Conservation (phyloP, 1,139 yeast genomes). For the Yamadazyma conglobata region DNA sequence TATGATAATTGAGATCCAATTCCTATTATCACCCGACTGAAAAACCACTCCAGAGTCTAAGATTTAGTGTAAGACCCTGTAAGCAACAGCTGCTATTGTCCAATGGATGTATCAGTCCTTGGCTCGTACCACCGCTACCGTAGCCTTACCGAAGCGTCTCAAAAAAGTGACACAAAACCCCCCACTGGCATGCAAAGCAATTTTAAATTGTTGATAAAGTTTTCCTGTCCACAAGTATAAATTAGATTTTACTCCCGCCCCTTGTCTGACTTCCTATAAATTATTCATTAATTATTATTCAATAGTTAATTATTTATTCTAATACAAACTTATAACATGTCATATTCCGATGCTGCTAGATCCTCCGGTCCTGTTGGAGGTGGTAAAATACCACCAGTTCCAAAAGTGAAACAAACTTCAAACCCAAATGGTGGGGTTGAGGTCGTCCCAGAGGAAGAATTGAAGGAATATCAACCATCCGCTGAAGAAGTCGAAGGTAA, state of each 20-base stretch:
- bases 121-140: too few species aligned
- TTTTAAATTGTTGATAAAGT: constrained; percentile 2
- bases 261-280: too few species aligned
- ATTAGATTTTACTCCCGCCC: constrained; percentile 1
- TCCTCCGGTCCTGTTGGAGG: constrained; percentile 32
- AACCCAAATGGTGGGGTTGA: constrained; percentile 28
- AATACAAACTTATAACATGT: constrained; percentile 9
- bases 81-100: too few species aligned
- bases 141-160: too few species aligned
- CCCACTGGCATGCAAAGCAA: constrained; percentile 5
- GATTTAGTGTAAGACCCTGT: too few species aligned
- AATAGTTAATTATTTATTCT: neutral
- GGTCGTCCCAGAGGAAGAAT: constrained; percentile 26
- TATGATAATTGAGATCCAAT: too few species aligned
- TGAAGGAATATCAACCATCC: constrained; percentile 26
- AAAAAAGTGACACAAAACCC: constrained; percentile 3
- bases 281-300: too few species aligned
- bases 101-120: too few species aligned
- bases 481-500: constrained; percentile 16
- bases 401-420: constrained; percentile 11
- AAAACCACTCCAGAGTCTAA: too few species aligned
- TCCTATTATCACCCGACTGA: too few species aligned
- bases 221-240: constrained; percentile 4
- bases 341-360: constrained; percentile 43
- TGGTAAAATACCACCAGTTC: constrained; percentile 23